phyloP scores from a whole-genome alignment of 441 rosid genomes.

The Aquilaria agallochum region DNA sequence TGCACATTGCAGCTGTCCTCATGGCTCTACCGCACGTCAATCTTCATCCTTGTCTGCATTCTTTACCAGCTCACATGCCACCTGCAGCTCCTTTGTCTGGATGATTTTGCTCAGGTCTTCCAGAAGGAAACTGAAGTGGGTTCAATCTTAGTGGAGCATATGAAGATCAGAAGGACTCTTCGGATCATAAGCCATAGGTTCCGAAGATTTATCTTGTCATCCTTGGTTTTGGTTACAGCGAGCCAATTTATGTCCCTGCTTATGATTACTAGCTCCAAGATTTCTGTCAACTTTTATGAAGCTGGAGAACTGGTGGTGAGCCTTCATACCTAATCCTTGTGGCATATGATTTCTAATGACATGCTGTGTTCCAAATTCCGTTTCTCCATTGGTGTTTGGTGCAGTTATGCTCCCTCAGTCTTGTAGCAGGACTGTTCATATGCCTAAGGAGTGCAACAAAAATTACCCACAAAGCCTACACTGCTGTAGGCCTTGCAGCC shows the following conservation, averaged over 20 bases:
- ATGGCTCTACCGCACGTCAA: constrained; percentile 72
- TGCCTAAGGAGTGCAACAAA: constrained; percentile 87
- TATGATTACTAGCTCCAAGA: constrained; percentile 47
- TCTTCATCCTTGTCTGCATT: constrained; percentile 69
- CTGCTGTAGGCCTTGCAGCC: constrained; percentile 81
- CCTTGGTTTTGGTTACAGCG: constrained; percentile 63
- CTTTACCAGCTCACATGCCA: constrained; percentile 62
- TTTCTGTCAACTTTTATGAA: constrained; percentile 62
- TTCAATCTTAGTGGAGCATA: constrained; percentile 58
- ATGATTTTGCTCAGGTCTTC: constrained; percentile 71
- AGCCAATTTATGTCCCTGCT: constrained; percentile 72
- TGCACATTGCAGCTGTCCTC: constrained; percentile 72
- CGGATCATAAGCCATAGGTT: constrained; percentile 86
- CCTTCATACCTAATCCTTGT: not conserved
- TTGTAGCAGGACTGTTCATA: constrained; percentile 78
- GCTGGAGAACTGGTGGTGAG: constrained; percentile 76
- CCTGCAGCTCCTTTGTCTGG: constrained; percentile 64
- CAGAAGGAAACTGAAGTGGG: constrained; percentile 65
- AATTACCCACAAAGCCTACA: constrained; percentile 83
- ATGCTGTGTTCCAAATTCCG: not conserved
- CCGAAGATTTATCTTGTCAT: constrained; percentile 57
- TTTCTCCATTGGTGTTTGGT: constrained; percentile 3
- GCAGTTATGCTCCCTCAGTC: constrained; percentile 80
- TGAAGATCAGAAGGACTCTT: constrained; percentile 56
- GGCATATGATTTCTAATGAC: not conserved